Evolutionary conservation across 1,139 yeast genomes (phyloP).

Genomic region (Protomyces inouyei): DNA sequence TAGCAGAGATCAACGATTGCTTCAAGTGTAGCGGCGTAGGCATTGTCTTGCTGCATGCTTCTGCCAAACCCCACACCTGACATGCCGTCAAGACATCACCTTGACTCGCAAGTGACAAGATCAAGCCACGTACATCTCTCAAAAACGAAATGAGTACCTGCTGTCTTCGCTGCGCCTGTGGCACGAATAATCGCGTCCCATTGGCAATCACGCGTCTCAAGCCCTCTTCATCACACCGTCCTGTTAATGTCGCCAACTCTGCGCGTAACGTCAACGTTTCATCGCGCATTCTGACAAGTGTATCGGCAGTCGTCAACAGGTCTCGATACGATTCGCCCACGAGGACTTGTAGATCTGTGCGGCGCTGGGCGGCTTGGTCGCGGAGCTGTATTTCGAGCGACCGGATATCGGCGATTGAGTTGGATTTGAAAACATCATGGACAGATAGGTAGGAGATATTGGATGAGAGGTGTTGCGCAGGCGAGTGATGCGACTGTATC

Average conservation of each 20-base stretch:
- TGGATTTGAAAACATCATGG: neutral
- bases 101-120: neutral
- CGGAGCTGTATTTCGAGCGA: constrained; percentile 14
- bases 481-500: no score
- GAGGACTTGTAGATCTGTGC: constrained; percentile 12
- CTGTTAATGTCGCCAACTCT: neutral
- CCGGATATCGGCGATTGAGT: constrained; percentile 1
- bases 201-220: neutral
- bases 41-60: neutral
- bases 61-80: constrained; percentile 1
- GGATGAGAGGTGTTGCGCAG: no score
- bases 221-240: constrained; percentile 5
- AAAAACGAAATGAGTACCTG: neutral
- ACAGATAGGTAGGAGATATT: neutral
- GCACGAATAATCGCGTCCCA: neutral
- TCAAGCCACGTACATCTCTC: constrained; percentile 1
- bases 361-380: constrained; percentile 4
- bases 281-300: constrained; percentile 17
- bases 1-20: neutral
- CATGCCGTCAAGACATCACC: constrained; percentile 4
- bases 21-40: neutral
- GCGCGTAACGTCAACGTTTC: constrained; percentile 1
- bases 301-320: constrained; percentile 20
- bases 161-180: neutral
- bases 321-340: constrained; percentile 24